Evolutionary conservation across 495 filamentous ascomycete genomes (phyloP), one percentile per base, ranked within the genome.

Genomic region (Neurospora sp.): DNA sequence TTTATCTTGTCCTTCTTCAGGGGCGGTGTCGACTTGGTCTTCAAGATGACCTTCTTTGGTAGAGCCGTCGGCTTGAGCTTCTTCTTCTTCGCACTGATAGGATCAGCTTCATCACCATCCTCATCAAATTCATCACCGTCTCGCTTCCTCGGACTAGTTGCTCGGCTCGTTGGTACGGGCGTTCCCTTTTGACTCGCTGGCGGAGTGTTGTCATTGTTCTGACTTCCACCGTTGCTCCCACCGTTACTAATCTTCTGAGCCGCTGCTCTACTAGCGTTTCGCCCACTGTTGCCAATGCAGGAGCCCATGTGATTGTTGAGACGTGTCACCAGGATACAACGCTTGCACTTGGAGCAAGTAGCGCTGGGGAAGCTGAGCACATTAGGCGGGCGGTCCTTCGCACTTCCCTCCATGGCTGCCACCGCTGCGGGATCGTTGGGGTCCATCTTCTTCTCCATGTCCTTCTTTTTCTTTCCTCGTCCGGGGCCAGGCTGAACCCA

Each of bases 221-320:
- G 82, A 44, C 84, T 83, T 71, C 83, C 84, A 6, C 76, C 81
- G 71, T 85, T 84, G 76, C 80, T 84, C 16, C 78, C 81, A 27
- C 84, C 84, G 72, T 87, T 87, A 76, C 83, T 84, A 42, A 89
- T 87, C 79, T 88, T 88, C 72, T 86, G 83, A 18, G 85, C 81
- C 10, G 87, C 87, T 16, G 85, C 84, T 71, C 91, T 86, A 73
- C 90, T 90, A 20, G 88, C 89, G 77, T 88, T 88, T 27, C 93
- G 85, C 18, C 92, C 92, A 69, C 87, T 89, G 46, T 93, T 89
- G 39, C 92, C 92, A 76, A 96, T 89, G 79, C 92, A 94, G 69
- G 92, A 90, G 46, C 92, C 91, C 82, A 96, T 85, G 82, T 96
- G 93, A 77, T 93, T 91, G 77, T 93, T 94, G 46, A 87, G 76